Evolutionary conservation across 2,329 filamentous ascomycete species (phyloP).

Genomic region (Exophiala sp.): DNA sequence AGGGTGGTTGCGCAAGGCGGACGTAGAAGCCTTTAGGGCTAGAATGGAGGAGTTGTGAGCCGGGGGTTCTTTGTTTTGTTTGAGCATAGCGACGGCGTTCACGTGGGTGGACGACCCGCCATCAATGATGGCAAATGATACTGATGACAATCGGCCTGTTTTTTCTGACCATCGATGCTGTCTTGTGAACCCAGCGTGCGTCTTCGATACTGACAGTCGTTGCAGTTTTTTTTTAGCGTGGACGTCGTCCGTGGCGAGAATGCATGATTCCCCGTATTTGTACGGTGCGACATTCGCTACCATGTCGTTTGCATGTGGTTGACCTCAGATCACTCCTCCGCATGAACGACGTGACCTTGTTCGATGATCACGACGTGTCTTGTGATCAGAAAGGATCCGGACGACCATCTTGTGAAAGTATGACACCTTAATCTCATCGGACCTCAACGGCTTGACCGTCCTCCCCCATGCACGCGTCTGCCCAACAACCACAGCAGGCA

Average conservation of each 20-base stretch:
- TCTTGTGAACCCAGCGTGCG: no score
- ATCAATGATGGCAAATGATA: constrained; percentile 15
- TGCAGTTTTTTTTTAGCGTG: no score
- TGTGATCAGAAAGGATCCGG: not conserved
- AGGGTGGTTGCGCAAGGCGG: constrained; percentile 20
- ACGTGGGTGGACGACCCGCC: constrained; percentile 21
- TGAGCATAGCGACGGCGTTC: constrained; percentile 42
- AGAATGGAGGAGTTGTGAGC: constrained; percentile 28
- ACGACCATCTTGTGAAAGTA: not conserved
- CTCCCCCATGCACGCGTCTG: constrained; percentile 6
- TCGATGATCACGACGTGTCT: not conserved
- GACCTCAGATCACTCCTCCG: no score
- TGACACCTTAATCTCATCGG: constrained; percentile 9
- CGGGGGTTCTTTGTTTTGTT: constrained; percentile 39
- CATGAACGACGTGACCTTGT: no score
- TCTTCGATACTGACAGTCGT: no score
- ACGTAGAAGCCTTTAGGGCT: constrained; percentile 24
- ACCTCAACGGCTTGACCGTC: constrained; percentile 14
- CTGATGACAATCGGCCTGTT: not conserved
- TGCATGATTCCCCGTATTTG: no score
- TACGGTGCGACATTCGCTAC: no score
- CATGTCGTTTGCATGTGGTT: no score
- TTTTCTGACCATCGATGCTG: no score
- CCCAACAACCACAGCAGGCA: constrained; percentile 4
- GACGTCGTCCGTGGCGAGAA: no score